Conservation (phyloP, 2,329 filamentous ascomycete species). For the Pseudofabraea citricarpa region DNA sequence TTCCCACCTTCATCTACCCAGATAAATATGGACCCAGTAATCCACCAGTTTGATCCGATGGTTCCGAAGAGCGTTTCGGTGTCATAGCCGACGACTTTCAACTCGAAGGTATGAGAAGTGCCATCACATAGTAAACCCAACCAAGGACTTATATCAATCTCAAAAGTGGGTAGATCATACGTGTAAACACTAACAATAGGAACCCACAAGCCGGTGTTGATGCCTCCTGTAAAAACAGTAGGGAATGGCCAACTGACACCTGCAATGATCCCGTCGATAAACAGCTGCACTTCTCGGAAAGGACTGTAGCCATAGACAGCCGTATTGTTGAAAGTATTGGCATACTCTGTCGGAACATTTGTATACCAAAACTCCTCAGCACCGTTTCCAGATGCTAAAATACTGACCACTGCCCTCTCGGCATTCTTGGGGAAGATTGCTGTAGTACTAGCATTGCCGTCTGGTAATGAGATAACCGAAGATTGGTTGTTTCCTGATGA, state of each 20-base stretch:
- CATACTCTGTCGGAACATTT: constrained; percentile 62
- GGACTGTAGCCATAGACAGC: constrained; percentile 58
- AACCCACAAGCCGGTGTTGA: constrained; percentile 68
- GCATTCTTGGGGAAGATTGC: constrained; percentile 54
- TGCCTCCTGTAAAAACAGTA: constrained; percentile 72
- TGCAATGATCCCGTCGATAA: constrained; percentile 64
- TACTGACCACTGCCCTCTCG: constrained; percentile 63
- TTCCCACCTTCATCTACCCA: constrained; percentile 38
- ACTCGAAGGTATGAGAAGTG: constrained; percentile 55
- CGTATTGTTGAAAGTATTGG: constrained; percentile 50
- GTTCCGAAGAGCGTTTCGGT: constrained; percentile 42
- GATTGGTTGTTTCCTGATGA: constrained; percentile 38
- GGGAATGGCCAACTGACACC: constrained; percentile 76
- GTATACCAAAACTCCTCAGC: constrained; percentile 82
- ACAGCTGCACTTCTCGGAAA: constrained; percentile 70
- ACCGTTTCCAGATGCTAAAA: constrained; percentile 69
- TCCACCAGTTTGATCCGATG: constrained; percentile 63
- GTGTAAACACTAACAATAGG: constrained; percentile 71
- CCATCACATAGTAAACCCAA: constrained; percentile 63
- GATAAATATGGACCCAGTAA: constrained; percentile 71
- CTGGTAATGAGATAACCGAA: constrained; percentile 53
- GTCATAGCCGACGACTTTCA: constrained; percentile 59
- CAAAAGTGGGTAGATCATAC: constrained; percentile 70
- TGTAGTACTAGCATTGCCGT: constrained; percentile 40
- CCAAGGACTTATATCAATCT: constrained; percentile 75